These are phyloP conservation scores for Trypethelium eluteriae DNA, from an alignment of 495 filamentous ascomycete genomes.

Conservation along the genomic window DNA sequence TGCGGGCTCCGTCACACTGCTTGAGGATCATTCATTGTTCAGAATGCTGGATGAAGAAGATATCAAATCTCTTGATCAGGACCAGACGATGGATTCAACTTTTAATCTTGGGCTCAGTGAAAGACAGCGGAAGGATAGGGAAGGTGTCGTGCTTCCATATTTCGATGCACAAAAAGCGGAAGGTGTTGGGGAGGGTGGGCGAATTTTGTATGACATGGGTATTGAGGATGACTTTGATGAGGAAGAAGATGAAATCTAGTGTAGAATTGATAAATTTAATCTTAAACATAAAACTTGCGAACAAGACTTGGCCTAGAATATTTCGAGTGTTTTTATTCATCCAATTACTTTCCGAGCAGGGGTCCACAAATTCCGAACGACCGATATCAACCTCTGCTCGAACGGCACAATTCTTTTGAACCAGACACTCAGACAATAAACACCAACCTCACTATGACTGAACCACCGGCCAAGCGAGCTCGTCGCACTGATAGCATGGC, in stretches of 20 bases:
- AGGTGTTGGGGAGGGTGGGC: slow-evolving; percentile 71
- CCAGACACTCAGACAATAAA: neutral
- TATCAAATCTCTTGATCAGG: slow-evolving; percentile 40
- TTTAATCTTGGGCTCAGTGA: slow-evolving; percentile 87
- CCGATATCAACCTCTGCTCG: neutral
- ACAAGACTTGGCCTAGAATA: too few species aligned
- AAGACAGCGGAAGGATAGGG: slow-evolving; percentile 72
- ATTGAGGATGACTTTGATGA: slow-evolving; percentile 97
- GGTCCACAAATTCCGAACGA: neutral
- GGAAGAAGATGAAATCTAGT: slow-evolving; percentile 90
- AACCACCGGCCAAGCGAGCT: slow-evolving; percentile 49
- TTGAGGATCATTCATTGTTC: slow-evolving; percentile 72
- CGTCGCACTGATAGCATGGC: slow-evolving; percentile 46
- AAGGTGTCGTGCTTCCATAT: slow-evolving; percentile 86
- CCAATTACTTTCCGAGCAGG: too few species aligned
- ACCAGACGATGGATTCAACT: slow-evolving; percentile 51
- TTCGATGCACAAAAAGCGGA: slow-evolving; percentile 85
- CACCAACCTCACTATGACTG: slow-evolving; percentile 36
- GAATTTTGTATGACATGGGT: slow-evolving; percentile 95
- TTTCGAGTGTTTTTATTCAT: too few species aligned
- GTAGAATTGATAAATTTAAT: slow-evolving; percentile 9
- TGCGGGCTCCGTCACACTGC: slow-evolving; percentile 46
- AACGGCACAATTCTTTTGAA: neutral
- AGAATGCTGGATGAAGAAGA: slow-evolving; percentile 38
- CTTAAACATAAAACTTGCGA: neutral